Evolutionary conservation across 2,329 filamentous ascomycete species (phyloP), one percentile per base, ranked within the genome.

Genomic region (Sarocladium strictum): DNA sequence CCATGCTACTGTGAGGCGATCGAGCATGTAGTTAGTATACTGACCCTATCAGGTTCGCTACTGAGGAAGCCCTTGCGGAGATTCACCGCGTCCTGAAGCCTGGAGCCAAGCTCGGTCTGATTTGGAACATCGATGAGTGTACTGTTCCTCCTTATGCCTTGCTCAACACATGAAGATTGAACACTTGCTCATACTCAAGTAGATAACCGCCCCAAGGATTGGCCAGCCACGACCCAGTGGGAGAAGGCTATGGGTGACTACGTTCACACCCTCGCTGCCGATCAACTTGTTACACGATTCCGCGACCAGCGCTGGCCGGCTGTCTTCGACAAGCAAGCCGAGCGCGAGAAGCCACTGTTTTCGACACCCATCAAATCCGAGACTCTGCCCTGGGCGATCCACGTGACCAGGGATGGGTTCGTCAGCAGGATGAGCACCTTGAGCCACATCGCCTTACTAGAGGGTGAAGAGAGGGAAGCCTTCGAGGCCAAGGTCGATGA

Each of bases 51-150:
- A 85, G 86, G 86, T 90, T 90, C 69, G 82, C 86, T 37, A 87
- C 78, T 53, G 69, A 77, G 40, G 76, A 80, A 33, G 73, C 85
- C 0, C 69, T 91, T 26, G 68, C 72, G 45, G 85, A 89, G 61
- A 85, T 90, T n/a, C 77, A 83, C 60, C 79, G 86, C 47, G 77
- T 87, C 0, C 69, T 90, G 49, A 79, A 78, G 62, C 82, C 82
- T 0, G 77, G 77, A 6, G 79, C 79, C 6, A 74, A 75, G 26
- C 72, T 90, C 26, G 86, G 83, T 14, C 67, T 88, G 65, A 84
- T 90, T 53, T 90, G 87, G 87, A 90, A 89, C 61, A 73, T 85
- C 56, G 86, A 89, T 65, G 83, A 87, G 59, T 89, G 85, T 85
- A 69, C 63, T 77, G 70, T 23, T 21, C 33, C 9, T 14, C n/a